Percentiles rank a stretch among this genome's conserved stretches.
Conservation (phyloP, 164 flowering plant species). For the Chloranthus sessilifolius region DNA sequence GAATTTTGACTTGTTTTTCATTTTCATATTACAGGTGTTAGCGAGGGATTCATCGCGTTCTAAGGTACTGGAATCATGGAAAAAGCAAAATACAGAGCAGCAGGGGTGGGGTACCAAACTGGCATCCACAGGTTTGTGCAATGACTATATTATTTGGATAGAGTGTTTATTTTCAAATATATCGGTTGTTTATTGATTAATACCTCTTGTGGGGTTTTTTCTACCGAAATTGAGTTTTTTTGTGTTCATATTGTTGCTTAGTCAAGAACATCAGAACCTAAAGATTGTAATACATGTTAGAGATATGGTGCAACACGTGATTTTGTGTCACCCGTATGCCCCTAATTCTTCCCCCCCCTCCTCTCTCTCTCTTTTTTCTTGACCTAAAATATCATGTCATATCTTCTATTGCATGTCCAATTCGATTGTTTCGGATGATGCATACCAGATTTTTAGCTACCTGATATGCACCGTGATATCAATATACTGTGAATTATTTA, state of each 20-base stretch:
- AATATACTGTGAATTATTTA: no score
- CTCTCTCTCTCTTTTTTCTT: no score
- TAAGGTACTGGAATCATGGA: neutral
- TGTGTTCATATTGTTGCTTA: neutral
- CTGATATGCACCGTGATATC: no score
- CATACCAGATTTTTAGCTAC: no score
- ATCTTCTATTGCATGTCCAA: no score
- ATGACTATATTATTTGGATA: neutral
- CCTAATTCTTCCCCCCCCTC: no score
- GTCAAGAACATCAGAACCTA: no score
- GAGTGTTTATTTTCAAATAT: neutral
- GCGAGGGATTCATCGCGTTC: constrained; percentile 1
- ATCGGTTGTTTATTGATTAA: neutral
- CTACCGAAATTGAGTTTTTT: neutral
- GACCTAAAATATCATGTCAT: no score
- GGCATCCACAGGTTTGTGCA: constrained; percentile 8
- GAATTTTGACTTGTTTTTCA: neutral
- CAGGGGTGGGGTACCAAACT: constrained; percentile 6
- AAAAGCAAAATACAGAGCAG: constrained; percentile 1
- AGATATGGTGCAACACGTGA: no score
- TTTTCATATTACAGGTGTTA: constrained; percentile 5
- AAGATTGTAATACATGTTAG: no score
- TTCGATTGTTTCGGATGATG: no score
- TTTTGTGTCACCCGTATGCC: no score
- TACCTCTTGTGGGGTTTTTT: neutral